Evolutionary conservation across 2,329 filamentous ascomycete genomes (phyloP).

Genomic region (Claviceps pazoutovae): DNA sequence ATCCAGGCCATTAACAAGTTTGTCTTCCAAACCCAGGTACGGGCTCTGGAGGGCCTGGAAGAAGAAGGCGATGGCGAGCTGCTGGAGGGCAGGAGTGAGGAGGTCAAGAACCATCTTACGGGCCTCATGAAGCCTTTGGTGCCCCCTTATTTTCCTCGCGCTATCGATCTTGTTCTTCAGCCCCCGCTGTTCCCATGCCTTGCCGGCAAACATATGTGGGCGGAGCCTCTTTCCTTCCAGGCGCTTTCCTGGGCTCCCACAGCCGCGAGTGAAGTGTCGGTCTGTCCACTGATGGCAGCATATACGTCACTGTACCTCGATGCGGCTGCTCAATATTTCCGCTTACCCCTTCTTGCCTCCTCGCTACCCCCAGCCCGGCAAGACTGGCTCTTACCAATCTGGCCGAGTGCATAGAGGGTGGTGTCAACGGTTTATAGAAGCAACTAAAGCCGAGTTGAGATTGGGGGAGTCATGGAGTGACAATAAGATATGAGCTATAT

Average conservation of each 20-base stretch:
- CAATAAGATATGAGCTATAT: no score
- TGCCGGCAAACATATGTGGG: conserved; percentile 64
- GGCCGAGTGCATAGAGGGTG: conserved; percentile 65
- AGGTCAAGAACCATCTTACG: conserved; percentile 80
- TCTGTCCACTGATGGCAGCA: conserved; percentile 66
- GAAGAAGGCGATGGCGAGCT: conserved; percentile 93
- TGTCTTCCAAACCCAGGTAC: conserved; percentile 79
- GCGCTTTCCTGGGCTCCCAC: conserved; percentile 69
- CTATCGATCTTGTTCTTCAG: conserved; percentile 80
- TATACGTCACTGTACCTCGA: conserved; percentile 57
- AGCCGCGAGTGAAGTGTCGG: conserved; percentile 56
- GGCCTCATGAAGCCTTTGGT: conserved; percentile 77
- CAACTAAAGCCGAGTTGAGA: conserved; percentile 12
- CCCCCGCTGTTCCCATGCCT: conserved; percentile 74
- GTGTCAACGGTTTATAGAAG: conserved; percentile 45
- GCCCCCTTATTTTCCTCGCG: conserved; percentile 62
- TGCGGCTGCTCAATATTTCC: conserved; percentile 64
- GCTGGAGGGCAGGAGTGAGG: conserved; percentile 78
- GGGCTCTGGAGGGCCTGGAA: conserved; percentile 86
- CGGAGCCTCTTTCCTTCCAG: conserved; percentile 55
- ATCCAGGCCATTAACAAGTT: conserved; percentile 95
- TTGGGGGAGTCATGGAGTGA: conserved; percentile 16
- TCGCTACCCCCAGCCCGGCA: conserved; percentile 54
- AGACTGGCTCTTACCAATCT: conserved; percentile 74
- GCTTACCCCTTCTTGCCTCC: conserved; percentile 58